phyloP scores from a whole-genome alignment of 352 stramenopile species.

The Elongisporangium anandrum region DNA sequence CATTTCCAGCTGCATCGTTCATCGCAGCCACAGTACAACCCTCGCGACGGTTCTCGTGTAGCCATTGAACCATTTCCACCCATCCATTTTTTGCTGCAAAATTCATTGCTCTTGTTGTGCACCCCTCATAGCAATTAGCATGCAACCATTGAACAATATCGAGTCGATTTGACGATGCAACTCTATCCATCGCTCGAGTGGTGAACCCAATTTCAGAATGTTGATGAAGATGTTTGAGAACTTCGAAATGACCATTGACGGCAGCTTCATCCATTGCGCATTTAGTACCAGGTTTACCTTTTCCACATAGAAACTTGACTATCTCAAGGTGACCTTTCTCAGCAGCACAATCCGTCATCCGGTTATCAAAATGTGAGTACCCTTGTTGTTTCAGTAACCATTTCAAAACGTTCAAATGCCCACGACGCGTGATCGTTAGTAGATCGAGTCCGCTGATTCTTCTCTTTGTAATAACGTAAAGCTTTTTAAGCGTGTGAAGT shows the following conservation, averaged over 20 bases:
- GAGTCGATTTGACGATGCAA: constrained; percentile 23
- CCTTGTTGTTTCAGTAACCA: no score
- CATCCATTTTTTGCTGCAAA: constrained; percentile 35
- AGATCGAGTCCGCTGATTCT: no score
- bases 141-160: constrained; percentile 27
- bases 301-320: no score
- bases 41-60: constrained; percentile 27
- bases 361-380: no score
- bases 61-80: constrained; percentile 32
- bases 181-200: constrained; percentile 18
- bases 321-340: no score
- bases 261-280: constrained; percentile 11
- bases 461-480: no score
- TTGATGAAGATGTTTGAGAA: constrained; percentile 17
- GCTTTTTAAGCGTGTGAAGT: no score
- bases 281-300: neutral
- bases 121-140: constrained; percentile 19
- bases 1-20: constrained; percentile 30
- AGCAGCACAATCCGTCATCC: no score
- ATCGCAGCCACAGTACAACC: constrained; percentile 37
- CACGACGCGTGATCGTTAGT: no score
- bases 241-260: constrained; percentile 22
- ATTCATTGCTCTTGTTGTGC: constrained; percentile 33
- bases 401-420: no score
- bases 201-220: no score